Base-by-base conservation (phyloP, 2,329 filamentous ascomycete genomes). In the Pezicula rhizophila region DNA sequence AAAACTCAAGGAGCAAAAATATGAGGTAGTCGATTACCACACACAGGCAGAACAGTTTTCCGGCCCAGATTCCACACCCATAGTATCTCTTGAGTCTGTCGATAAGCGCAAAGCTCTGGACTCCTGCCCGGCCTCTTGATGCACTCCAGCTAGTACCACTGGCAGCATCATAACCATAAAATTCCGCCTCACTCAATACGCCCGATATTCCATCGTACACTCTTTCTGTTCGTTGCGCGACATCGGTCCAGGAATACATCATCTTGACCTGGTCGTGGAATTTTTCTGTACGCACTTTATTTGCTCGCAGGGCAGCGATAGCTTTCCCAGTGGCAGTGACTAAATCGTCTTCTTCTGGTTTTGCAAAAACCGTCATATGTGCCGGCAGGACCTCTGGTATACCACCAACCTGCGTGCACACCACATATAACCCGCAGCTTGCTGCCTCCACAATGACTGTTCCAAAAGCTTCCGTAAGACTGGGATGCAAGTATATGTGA, bases 231-330 rank as follows among this genome's bases (percentile, higher is more conserved):
- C 93, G 86, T 59, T 87, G 80, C 12, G 93, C 93, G 25, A 99
- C 92, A 65, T 99, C 92, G 25, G 88, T 88, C 93, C 93, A 99
- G 1, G 89, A 95, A 70, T 99, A 99, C 93, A 97, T 97, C 72
- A 87, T 88, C 68, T 92, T 90, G 54, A 99, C 93, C 67, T 97
- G 88, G 57, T 96, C 92, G 65, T 99, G 93, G 64, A 99, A 99
- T 38, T 85, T 81, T 65, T 97, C 92, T 1, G 93, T 95, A 54
- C 89, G 84, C 25, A 99, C 86, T 60, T 85, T 89, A 58, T 91
- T 92, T 5, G 85, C 86, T 40, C 92, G 84, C 48, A 99, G 76
- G 26, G 88, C 85, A 0, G 84, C 85, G 53, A 99, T 97, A 15
- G 95, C 93, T 57, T 85, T 85, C 15, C 89, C 87, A 0, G 95